phyloP scores from a whole-genome alignment of 768 basidiomycete genomes.

The Lentinus brumalis region DNA sequence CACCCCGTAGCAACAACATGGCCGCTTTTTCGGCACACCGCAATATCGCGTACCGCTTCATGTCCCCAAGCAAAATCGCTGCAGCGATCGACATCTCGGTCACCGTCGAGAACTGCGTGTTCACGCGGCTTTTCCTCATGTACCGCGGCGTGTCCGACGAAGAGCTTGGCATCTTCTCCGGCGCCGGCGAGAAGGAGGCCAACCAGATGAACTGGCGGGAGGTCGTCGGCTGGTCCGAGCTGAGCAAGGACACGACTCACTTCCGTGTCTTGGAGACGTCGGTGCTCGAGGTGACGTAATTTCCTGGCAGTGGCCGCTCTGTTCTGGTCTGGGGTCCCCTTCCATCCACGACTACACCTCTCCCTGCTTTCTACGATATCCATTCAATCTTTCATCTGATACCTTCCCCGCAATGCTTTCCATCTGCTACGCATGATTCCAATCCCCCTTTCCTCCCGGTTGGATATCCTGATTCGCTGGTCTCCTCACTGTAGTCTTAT shows the following conservation, averaged over 20 bases:
- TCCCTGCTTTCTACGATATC: constrained; percentile 2
- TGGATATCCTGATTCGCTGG: background rate
- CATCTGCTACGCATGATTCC: background rate
- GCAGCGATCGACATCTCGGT: constrained; percentile 87
- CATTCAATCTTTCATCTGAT: constrained; percentile 4
- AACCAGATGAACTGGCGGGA: constrained; percentile 81
- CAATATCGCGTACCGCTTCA: constrained; percentile 90
- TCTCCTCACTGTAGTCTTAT: constrained; percentile 23
- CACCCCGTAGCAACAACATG: constrained; percentile 64
- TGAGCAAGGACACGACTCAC: constrained; percentile 69
- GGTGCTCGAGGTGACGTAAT: constrained; percentile 62
- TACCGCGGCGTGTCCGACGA: constrained; percentile 83
- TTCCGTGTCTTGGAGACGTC: constrained; percentile 83
- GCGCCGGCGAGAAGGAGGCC: constrained; percentile 85
- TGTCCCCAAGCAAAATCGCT: constrained; percentile 75
- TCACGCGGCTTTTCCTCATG: constrained; percentile 85
- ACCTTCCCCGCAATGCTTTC: constrained; percentile 4
- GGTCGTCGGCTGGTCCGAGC: constrained; percentile 78
- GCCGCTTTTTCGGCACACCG: constrained; percentile 73
- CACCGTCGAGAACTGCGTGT: constrained; percentile 77
- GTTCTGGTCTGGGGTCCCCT: background rate
- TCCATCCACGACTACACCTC: background rate
- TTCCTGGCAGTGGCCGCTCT: background rate
- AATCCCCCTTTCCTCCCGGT: constrained; percentile 1
- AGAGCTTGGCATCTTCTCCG: constrained; percentile 72